Base-by-base conservation (phyloP, 768 basidiomycete genomes). In the Lyophyllum decastes region DNA sequence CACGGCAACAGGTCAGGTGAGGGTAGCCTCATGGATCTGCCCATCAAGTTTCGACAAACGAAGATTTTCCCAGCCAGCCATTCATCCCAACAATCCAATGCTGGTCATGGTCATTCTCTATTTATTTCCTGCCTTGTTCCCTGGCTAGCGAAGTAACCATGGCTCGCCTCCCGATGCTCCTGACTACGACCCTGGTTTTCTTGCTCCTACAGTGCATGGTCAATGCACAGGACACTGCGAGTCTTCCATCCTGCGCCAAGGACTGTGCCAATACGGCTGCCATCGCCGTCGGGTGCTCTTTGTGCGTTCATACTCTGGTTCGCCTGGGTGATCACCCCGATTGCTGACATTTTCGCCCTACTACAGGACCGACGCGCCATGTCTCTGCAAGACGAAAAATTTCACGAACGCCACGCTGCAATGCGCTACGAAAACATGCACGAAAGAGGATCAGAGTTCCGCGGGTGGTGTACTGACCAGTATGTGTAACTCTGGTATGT, bases 91-190 rank as follows among this genome's bases (percentile, higher is more conserved):
- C 22, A 8, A 14, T 12, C 26, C 46, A 14, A 47, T 47, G 46
- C 3, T 22, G 10, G 14, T 24, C 22, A 2, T 45, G 5, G 17
- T 12, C 22, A 8, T 22, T 45, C 49, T 34, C 33, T 50, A 22
- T 24, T 50, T 14, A 50, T 19, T 38, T 33, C 48, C 12, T 14
- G 7, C 48, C 14, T 2, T 30, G 2, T 41, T 17, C n/a, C 16
- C 17, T 16, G 16, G 35, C 35, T 21, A 19, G 34, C 22, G 46
- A 47, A 4, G 40, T 44, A 47, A 3, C 43, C 8, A 58, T 57
- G 55, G 50, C 57, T 58, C 49, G 57, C 25, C 44, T 50, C 50
- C 25, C 50, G 21, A 40, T 45, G 38, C 25, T 58, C 51, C n/a
- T 52, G 47, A 4, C 57, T 17, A 22, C 47, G 26, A 22, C 2